These are phyloP conservation scores for Sporothrix protearum DNA, from an alignment of 2,329 filamentous ascomycete genomes.

Conservation along the genomic window DNA sequence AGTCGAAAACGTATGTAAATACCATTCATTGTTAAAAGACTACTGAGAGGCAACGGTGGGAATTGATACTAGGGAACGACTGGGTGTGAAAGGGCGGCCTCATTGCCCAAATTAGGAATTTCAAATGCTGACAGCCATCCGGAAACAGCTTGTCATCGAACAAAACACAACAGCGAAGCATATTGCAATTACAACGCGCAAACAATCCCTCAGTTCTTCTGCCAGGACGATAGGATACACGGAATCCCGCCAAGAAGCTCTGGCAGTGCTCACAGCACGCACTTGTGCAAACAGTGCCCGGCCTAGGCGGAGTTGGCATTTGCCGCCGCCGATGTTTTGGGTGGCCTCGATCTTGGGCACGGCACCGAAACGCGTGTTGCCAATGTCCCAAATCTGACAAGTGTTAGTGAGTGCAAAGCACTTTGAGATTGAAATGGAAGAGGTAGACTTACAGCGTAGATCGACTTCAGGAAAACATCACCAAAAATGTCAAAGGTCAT, in stretches of 20 bases:
- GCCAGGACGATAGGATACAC: neutral
- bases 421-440: neutral
- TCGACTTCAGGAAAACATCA: conserved; percentile 60
- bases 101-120: neutral
- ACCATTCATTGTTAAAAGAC: neutral
- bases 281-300: neutral
- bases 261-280: neutral
- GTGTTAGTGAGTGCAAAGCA: neutral
- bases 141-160: neutral
- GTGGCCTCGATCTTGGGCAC: conserved; percentile 51
- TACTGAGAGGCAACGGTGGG: neutral
- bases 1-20: neutral
- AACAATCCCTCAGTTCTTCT: neutral
- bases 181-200: neutral
- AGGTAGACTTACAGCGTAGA: conserved; percentile 54
- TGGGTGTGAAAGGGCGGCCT: neutral
- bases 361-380: conserved; percentile 56
- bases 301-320: neutral
- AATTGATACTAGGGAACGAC: neutral
- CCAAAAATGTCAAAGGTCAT: conserved; percentile 62
- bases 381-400: conserved; percentile 58
- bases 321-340: conserved; percentile 33
- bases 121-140: neutral
- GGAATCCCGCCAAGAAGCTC: neutral
- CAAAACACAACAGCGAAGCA: neutral